phyloP scores from a whole-genome alignment of 1,139 yeast genomes.

The Saccharomyces hybrid region DNA sequence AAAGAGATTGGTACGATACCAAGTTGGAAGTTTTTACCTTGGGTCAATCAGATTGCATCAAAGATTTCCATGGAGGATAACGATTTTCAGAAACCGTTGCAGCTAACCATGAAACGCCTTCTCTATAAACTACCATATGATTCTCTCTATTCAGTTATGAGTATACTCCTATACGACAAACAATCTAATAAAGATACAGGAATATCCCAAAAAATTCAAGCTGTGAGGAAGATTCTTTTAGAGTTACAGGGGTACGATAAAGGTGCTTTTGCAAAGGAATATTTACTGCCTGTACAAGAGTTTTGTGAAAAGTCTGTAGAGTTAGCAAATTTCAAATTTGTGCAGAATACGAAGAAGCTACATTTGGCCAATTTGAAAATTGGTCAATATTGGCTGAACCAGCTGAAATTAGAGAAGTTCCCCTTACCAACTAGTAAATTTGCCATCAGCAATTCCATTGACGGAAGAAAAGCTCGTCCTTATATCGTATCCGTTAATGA shows the following conservation, averaged over 20 bases:
- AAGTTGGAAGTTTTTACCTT: constrained; percentile 55
- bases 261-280: constrained; percentile 19
- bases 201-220: constrained; percentile 42
- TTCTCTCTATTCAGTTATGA: constrained; percentile 58
- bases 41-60: constrained; percentile 81
- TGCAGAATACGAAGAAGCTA: constrained; percentile 33
- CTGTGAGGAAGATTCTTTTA: constrained; percentile 45
- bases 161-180: constrained; percentile 43
- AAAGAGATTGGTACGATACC: constrained; percentile 42
- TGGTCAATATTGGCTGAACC: constrained; percentile 53
- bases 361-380: constrained; percentile 34
- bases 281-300: constrained; percentile 39
- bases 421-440: constrained; percentile 66
- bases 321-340: constrained; percentile 45
- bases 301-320: constrained; percentile 46
- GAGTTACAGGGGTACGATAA: constrained; percentile 23
- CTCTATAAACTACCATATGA: constrained; percentile 70
- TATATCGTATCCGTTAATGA: constrained; percentile 41
- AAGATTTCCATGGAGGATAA: constrained; percentile 46
- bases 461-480: constrained; percentile 40
- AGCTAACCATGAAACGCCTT: constrained; percentile 43
- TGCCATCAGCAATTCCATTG: constrained; percentile 34
- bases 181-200: constrained; percentile 29
- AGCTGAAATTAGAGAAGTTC: constrained; percentile 39
- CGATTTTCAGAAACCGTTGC: constrained; percentile 51